Evolutionary conservation across 1,284 basidiomycete genomes (phyloP).

Genomic region (Cutaneotrichosporon dermatis): DNA sequence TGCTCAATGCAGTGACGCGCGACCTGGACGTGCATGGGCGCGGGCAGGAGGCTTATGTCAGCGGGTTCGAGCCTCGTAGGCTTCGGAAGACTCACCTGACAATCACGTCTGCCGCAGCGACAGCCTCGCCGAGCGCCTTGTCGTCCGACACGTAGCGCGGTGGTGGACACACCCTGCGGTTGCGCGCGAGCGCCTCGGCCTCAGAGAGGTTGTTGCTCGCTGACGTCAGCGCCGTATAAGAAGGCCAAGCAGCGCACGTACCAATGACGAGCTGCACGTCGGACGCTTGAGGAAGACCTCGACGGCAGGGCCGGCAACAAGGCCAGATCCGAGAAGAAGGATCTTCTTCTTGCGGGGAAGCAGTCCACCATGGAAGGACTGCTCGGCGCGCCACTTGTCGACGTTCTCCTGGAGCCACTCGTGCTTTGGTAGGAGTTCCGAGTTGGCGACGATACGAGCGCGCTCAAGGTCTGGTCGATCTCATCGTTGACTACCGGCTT

Average conservation of each 20-base stretch:
- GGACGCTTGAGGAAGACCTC: slow-evolving; percentile 60
- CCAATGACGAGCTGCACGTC: slow-evolving; percentile 68
- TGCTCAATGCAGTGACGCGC: slow-evolving; percentile 73
- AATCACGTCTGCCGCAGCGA: slow-evolving; percentile 55
- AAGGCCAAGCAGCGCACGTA: slow-evolving; percentile 33
- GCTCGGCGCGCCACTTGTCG: slow-evolving; percentile 45
- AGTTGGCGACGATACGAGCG: slow-evolving; percentile 67
- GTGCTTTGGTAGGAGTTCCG: slow-evolving; percentile 57
- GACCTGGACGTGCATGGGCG: slow-evolving; percentile 66
- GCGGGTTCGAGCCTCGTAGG: not conserved
- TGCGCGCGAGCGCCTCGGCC: slow-evolving; percentile 56
- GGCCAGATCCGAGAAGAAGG: slow-evolving; percentile 81
- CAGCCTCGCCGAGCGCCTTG: slow-evolving; percentile 55
- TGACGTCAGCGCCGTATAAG: slow-evolving; percentile 36
- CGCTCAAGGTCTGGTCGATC: slow-evolving; percentile 55
- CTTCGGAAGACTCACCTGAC: slow-evolving; percentile 38
- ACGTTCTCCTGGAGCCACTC: slow-evolving; percentile 60
- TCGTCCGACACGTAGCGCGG: slow-evolving; percentile 61
- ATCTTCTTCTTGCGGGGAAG: slow-evolving; percentile 59
- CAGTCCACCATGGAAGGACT: not conserved
- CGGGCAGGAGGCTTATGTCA: slow-evolving; percentile 62
- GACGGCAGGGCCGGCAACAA: slow-evolving; percentile 81
- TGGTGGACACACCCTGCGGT: slow-evolving; percentile 60
- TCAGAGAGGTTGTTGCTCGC: slow-evolving; percentile 69
- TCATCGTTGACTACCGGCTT: slow-evolving; percentile 31